Percentiles rank a stretch among this genome's conserved stretches.
Conservation (phyloP, 306 rosid genomes). For the Pachyrhizus erosus region DNA sequence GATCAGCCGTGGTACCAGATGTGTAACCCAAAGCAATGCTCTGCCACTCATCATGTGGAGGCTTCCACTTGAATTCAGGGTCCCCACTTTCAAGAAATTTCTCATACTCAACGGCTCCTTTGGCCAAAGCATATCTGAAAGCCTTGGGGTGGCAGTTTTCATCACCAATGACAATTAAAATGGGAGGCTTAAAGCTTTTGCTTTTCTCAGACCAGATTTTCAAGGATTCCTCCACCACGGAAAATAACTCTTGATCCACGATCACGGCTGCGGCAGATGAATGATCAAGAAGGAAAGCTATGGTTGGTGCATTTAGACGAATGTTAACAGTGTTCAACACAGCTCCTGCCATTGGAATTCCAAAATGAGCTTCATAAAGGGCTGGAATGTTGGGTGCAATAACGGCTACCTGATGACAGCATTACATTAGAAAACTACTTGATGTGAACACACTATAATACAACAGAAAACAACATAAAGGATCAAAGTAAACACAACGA, state of each 20-base stretch:
- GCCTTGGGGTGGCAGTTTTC: slow-evolving; percentile 58
- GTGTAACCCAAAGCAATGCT: slow-evolving; percentile 87
- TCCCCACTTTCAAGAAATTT: slow-evolving; percentile 68
- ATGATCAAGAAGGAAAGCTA: slow-evolving; percentile 28
- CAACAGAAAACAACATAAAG: slow-evolving; percentile 9
- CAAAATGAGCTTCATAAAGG: slow-evolving; percentile 60
- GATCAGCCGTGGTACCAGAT: slow-evolving; percentile 89
- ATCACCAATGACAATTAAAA: slow-evolving; percentile 71
- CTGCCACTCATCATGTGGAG: slow-evolving; percentile 92
- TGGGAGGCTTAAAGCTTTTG: slow-evolving; percentile 58
- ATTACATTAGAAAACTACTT: not conserved
- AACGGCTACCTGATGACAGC: slow-evolving; percentile 66
- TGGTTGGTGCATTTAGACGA: not conserved
- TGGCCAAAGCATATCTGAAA: not conserved
- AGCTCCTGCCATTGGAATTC: slow-evolving; percentile 37
- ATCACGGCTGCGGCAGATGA: slow-evolving; percentile 13
- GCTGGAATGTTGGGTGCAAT: slow-evolving; percentile 89
- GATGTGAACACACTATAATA: slow-evolving; percentile 14
- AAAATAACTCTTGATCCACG: slow-evolving; percentile 29
- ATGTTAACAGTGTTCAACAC: slow-evolving; percentile 13
- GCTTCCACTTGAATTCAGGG: slow-evolving; percentile 75
- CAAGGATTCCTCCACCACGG: slow-evolving; percentile 48
- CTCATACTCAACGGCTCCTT: slow-evolving; percentile 42
- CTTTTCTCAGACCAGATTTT: slow-evolving; percentile 61
- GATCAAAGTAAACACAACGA: too few relatives aligned